Conservation (phyloP, 495 filamentous ascomycete genomes). For the Hypoxylon perforatum region DNA sequence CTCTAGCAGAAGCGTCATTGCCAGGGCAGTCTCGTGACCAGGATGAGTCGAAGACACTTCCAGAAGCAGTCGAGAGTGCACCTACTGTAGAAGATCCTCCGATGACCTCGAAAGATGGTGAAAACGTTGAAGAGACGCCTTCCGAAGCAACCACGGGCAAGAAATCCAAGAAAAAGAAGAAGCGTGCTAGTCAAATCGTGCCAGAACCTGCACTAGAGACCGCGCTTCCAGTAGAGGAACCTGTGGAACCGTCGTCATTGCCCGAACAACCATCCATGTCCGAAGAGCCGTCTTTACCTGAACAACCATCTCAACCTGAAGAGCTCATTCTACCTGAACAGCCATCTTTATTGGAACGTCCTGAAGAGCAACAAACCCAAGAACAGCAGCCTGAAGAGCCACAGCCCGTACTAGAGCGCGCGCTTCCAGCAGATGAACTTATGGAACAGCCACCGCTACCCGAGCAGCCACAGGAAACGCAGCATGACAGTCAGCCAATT, state of each 20-base stretch:
- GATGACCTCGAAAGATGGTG: conserved; percentile 28
- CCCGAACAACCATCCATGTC: conserved; percentile 1
- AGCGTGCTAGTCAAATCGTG: conserved; percentile 27
- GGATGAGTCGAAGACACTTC: conserved; percentile 18
- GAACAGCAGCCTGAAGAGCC: no score
- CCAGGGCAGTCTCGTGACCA: conserved; percentile 11
- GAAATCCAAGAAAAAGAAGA: conserved; percentile 38
- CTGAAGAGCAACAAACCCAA: no score
- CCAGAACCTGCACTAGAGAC: conserved; percentile 4
- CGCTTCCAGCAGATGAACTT: conserved; percentile 16
- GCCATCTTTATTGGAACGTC: no score
- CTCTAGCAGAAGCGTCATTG: conserved; percentile 3
- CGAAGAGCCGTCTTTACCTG: no score
- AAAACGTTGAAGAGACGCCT: conserved; percentile 31
- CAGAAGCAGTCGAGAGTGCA: conserved; percentile 20
- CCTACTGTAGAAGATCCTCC: conserved; percentile 28
- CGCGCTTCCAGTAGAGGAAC: no score
- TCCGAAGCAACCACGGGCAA: conserved; percentile 34
- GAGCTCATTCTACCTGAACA: no score
- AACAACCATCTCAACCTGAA: no score
- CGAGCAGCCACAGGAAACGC: conserved; percentile 31
- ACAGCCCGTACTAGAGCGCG: conserved; percentile 8
- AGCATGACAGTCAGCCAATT: conserved; percentile 29
- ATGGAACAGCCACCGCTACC: conserved; percentile 2
- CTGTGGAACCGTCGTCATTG: neutral